Base-by-base conservation (phyloP, 768 basidiomycete species). In the Mrakia blollopis region DNA sequence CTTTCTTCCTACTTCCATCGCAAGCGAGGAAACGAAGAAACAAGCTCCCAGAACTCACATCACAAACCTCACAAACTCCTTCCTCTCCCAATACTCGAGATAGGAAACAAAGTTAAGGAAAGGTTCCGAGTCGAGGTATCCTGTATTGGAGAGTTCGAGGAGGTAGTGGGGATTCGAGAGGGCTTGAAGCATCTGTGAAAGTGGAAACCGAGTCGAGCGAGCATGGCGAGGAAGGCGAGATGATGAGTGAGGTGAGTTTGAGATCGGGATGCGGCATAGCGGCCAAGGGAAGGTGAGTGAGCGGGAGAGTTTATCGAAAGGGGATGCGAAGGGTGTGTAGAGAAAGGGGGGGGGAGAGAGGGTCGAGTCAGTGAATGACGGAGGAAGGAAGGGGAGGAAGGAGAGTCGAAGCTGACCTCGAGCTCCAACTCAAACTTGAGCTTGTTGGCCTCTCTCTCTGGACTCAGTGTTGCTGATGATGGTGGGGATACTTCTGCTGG, bases 151-250 rank as follows among this genome's bases (percentile, higher is more conserved):
- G 21, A 78, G 77, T 30, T 78, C 77, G 60, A 62, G 73, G 25
- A 78, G 69, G 73, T 74, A 78, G 63, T 78, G 77, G 4, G 77
- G 77, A 67, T 78, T 78, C 18, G 77, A 73, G 44, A 78, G 67
- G 4, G 77, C 68, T 35, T 54, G 65, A 28, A 78, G 37, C 41
- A 57, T 71, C 77, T 78, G 5, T 6, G 39, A 11, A 11, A 41
- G 39, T 11, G 39, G 39, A 6, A 41, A 41, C 39, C 39, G 39
- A 41, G 39, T 5, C 39, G 39, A 41, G 39, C 6, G 39, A 11
- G 44, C 32, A 11, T 6, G 25, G 39, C 37, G 50, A 10, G 60
- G 28, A 25, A 41, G 54, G 54, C 47, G 16, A 50, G 41, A 18
- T 1, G n/a, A 35, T 18, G 32, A 28, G 47, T 16, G 44, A 30